Evolutionary conservation across 441 rosid species (phyloP).

Genomic region (Metrosideros polymorpha): DNA sequence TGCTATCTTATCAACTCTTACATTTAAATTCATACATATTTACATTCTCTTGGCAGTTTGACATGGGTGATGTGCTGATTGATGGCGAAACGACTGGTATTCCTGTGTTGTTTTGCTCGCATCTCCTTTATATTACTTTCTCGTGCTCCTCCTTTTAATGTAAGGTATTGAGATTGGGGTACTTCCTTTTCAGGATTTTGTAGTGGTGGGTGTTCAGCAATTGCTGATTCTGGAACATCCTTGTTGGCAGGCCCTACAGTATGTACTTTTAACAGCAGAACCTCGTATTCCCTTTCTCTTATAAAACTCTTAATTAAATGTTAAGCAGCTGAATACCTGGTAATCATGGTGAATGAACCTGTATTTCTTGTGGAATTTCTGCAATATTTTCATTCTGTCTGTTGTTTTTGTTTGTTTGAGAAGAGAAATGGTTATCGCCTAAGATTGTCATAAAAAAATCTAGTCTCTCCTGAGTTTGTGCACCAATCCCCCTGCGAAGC

Average conservation of each 20-base stretch:
- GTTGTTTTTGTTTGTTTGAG: background rate
- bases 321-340: background rate
- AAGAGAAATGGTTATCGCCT: background rate
- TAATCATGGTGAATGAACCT: background rate
- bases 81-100: slow-evolving; percentile 59
- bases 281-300: background rate
- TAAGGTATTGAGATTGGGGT: background rate
- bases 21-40: background rate
- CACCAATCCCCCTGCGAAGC: background rate
- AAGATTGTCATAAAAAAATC: background rate
- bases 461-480: background rate
- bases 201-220: slow-evolving; percentile 45
- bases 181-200: slow-evolving; percentile 36
- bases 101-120: background rate
- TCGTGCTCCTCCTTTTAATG: slow-evolving; percentile 1
- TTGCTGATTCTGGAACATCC: slow-evolving; percentile 75
- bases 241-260: slow-evolving; percentile 67
- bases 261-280: background rate
- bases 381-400: background rate
- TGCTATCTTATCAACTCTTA: background rate
- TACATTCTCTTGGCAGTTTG: slow-evolving; percentile 18
- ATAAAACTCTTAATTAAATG: background rate
- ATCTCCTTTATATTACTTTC: background rate
- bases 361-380: background rate
- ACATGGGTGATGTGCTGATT: slow-evolving; percentile 14